Percentiles rank a stretch among this genome's conserved stretches.
Evolutionary conservation across 1,139 yeast species (phyloP).

Genomic region (Groenewaldozyma auringiensis): DNA sequence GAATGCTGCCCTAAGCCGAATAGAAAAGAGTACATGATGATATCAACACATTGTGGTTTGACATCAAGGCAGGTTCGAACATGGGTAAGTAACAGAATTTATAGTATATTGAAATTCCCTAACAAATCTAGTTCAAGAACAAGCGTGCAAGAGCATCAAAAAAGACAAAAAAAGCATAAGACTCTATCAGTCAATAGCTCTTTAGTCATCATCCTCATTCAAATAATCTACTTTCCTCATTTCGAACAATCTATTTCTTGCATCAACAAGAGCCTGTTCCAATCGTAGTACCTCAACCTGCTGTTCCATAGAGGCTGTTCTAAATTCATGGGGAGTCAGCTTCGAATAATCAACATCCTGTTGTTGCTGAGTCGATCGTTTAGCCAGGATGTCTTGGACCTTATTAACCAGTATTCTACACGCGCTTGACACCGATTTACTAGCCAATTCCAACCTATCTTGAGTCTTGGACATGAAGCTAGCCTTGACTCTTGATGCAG

Average conservation of each 20-base stretch:
- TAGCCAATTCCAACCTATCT: constrained; percentile 62
- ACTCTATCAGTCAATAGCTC: no score
- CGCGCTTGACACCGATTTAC: constrained; percentile 62
- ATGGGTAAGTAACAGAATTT: not conserved
- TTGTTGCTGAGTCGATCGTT: constrained; percentile 29
- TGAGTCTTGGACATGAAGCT: constrained; percentile 71
- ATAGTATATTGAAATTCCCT: not conserved
- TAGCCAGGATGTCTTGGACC: constrained; percentile 54
- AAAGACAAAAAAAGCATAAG: not conserved
- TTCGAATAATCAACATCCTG: constrained; percentile 58
- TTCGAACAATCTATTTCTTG: constrained; percentile 78
- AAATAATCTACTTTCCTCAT: constrained; percentile 69
- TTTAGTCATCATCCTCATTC: constrained; percentile 47
- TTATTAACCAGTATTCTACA: constrained; percentile 64
- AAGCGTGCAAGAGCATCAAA: not conserved
- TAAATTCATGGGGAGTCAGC: constrained; percentile 72
- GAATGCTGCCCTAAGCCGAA: no score
- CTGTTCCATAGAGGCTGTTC: constrained; percentile 87
- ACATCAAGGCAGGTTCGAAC: not conserved
- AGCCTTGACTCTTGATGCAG: constrained; percentile 86
- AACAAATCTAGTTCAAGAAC: not conserved
- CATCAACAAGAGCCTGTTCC: constrained; percentile 62
- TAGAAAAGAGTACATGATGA: no score
- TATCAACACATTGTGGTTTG: not conserved
- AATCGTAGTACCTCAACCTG: constrained; percentile 82